Percentiles rank a stretch among this genome's conserved stretches.
These are phyloP conservation scores for Remersonia thermophila DNA, from an alignment of 2,329 filamentous ascomycete species.

Conservation along the genomic window DNA sequence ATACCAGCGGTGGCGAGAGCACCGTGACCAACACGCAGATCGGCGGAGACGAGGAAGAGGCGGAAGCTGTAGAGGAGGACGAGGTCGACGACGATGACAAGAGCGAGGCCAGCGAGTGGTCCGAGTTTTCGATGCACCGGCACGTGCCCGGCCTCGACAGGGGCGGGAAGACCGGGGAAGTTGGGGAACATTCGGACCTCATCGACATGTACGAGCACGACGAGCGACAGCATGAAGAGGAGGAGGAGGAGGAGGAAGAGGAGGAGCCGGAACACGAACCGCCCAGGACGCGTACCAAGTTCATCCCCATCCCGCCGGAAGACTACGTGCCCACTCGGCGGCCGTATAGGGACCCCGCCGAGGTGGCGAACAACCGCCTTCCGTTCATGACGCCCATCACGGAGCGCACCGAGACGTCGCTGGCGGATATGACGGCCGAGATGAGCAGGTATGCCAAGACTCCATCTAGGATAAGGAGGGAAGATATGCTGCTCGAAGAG, in stretches of 20 bases:
- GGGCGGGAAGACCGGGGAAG: slow-evolving; percentile 10
- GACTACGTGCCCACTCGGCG: slow-evolving; percentile 71
- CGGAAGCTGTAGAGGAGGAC: slow-evolving; percentile 28
- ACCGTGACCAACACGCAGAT: slow-evolving; percentile 65
- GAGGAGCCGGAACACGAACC: slow-evolving; percentile 26
- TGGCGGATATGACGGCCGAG: slow-evolving; percentile 49
- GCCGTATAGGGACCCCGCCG: slow-evolving; percentile 67
- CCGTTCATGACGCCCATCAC: slow-evolving; percentile 99
- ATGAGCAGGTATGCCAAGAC: slow-evolving; percentile 60
- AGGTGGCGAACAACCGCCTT: slow-evolving; percentile 77
- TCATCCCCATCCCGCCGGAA: slow-evolving; percentile 70
- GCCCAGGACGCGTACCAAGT: slow-evolving; percentile 50
- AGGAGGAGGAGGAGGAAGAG: slow-evolving; percentile 21
- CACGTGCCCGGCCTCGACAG: slow-evolving; percentile 44
- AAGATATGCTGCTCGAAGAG: slow-evolving; percentile 18
- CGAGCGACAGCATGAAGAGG: not conserved
- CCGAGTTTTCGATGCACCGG: slow-evolving; percentile 67
- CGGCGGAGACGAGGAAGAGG: slow-evolving; percentile 29
- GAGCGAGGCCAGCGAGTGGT: slow-evolving; percentile 66
- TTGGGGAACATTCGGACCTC: slow-evolving; percentile 28
- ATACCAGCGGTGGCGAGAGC: slow-evolving; percentile 77
- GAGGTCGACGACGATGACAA: slow-evolving; percentile 28
- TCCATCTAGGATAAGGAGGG: slow-evolving; percentile 48
- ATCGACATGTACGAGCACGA: slow-evolving; percentile 26
- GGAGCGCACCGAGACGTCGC: slow-evolving; percentile 81